A percentile compares a stretch with the other conserved stretches of the same genome.
phyloP scores from a whole-genome alignment of 1,284 basidiomycete genomes.

The Melampsora larici-populina region DNA sequence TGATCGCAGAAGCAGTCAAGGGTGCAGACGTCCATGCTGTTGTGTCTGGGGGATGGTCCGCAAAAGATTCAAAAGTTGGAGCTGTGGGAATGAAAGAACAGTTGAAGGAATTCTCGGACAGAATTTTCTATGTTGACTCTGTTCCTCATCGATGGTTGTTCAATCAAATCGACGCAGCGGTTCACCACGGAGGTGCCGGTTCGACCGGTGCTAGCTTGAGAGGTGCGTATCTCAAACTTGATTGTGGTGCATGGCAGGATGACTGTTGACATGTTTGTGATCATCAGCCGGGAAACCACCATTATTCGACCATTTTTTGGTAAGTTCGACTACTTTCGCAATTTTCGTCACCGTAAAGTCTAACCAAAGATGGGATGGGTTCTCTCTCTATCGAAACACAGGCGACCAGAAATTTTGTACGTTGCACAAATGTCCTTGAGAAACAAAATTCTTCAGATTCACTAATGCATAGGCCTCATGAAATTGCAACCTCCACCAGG shows the following conservation, averaged over 20 bases:
- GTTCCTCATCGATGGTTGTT: slow-evolving; percentile 98
- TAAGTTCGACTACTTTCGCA: slow-evolving; percentile 72
- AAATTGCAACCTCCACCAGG: slow-evolving; percentile 46
- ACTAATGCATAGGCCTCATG: slow-evolving; percentile 9
- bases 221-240: slow-evolving; percentile 57
- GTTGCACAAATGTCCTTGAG: not conserved
- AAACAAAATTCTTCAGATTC: not conserved
- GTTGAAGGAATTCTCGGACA: slow-evolving; percentile 63
- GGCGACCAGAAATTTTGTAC: slow-evolving; percentile 36
- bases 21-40: slow-evolving; percentile 62
- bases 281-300: slow-evolving; percentile 79
- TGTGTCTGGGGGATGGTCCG: slow-evolving; percentile 95
- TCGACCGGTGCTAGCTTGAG: slow-evolving; percentile 88
- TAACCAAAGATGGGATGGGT: not conserved
- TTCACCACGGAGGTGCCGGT: slow-evolving; percentile 86
- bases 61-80: slow-evolving; percentile 64
- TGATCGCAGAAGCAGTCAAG: slow-evolving; percentile 79
- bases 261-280: slow-evolving; percentile 54
- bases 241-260: not conserved
- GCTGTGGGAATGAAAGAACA: slow-evolving; percentile 46
- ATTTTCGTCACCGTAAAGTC: slow-evolving; percentile 57
- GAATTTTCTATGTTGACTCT: slow-evolving; percentile 79
- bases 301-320: slow-evolving; percentile 97
- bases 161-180: slow-evolving; percentile 84
- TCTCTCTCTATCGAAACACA: not conserved